Conservation (phyloP, 257 asterid species). For the Solanum bukasovii region DNA sequence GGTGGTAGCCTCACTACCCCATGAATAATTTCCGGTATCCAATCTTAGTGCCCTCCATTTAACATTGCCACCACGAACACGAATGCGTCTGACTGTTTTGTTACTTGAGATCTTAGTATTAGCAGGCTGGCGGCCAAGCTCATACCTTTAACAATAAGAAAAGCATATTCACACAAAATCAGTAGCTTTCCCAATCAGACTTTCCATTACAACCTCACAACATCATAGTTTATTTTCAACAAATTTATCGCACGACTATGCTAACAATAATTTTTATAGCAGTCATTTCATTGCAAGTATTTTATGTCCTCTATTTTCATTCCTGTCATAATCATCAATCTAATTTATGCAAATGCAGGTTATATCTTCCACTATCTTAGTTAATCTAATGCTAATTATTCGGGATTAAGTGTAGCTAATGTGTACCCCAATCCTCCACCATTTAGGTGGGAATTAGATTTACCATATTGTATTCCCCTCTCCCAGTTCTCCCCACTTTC, state of each 20-base stretch:
- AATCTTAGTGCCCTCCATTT: slow-evolving; percentile 42
- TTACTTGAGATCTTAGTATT: slow-evolving; percentile 23
- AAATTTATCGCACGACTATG: not conserved
- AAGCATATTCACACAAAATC: not conserved
- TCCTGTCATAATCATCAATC: not conserved
- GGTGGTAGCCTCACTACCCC: slow-evolving; percentile 42
- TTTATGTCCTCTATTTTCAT: not conserved
- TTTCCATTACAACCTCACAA: not conserved
- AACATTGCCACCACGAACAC: slow-evolving; percentile 44
- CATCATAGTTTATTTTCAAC: not conserved
- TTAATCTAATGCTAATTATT: not conserved
- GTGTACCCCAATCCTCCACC: not conserved
- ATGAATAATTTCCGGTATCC: slow-evolving; percentile 37
- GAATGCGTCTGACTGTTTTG: slow-evolving; percentile 30
- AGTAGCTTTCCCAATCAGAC: not conserved
- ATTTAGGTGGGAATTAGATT: not conserved
- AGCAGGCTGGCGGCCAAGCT: slow-evolving; percentile 39
- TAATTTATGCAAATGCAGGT: not conserved
- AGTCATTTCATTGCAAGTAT: not conserved
- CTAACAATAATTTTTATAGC: not conserved
- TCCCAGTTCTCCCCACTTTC: not conserved
- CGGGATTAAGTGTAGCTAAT: not conserved
- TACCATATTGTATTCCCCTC: not conserved
- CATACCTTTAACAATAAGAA: slow-evolving; percentile 16
- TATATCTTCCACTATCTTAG: not conserved